phyloP scores from a whole-genome alignment of 306 rosid species.

The Cicer chorassanicum region DNA sequence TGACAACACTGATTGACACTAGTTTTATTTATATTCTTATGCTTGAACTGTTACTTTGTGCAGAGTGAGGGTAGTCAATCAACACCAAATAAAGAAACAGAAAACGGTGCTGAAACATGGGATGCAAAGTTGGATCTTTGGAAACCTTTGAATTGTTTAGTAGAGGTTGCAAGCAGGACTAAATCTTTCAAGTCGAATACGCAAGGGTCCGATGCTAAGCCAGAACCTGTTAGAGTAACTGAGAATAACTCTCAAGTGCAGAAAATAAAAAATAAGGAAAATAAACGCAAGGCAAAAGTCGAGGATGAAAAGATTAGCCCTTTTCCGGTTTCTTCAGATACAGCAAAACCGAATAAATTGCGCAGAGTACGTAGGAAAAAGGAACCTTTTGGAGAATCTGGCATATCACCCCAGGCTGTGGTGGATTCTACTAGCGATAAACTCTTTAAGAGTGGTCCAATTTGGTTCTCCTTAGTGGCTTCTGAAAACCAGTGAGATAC shows the following conservation, averaged over 20 bases:
- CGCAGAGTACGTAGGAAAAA: conserved; percentile 76
- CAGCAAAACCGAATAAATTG: conserved; percentile 62
- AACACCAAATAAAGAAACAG: conserved; percentile 60
- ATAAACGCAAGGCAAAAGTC: conserved; percentile 63
- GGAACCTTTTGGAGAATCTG: conserved; percentile 70
- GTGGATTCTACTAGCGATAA: conserved; percentile 59
- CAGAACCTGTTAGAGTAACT: conserved; percentile 52
- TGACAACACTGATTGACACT: too few relatives aligned
- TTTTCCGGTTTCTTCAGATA: conserved; percentile 54
- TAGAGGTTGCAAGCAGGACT: conserved; percentile 89
- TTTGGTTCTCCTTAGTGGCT: conserved; percentile 94
- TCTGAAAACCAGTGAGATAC: conserved; percentile 86
- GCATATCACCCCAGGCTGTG: conserved; percentile 71
- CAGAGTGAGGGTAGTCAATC: conserved; percentile 74
- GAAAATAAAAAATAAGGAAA: conserved; percentile 68
- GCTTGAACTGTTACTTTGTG: conserved; percentile 39
- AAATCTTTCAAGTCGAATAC: conserved; percentile 74
- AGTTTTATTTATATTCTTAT: conserved; percentile 21
- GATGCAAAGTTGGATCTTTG: conserved; percentile 85
- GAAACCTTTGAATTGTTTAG: conserved; percentile 90
- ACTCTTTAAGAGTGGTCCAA: conserved; percentile 61
- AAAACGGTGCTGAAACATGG: conserved; percentile 63
- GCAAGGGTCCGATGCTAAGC: conserved; percentile 64
- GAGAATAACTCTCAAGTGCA: conserved; percentile 56
- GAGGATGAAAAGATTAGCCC: conserved; percentile 64